Evolutionary conservation across 2,329 filamentous ascomycete species (phyloP), one percentile per base, ranked within the genome.

Genomic region (Periconia sp.): DNA sequence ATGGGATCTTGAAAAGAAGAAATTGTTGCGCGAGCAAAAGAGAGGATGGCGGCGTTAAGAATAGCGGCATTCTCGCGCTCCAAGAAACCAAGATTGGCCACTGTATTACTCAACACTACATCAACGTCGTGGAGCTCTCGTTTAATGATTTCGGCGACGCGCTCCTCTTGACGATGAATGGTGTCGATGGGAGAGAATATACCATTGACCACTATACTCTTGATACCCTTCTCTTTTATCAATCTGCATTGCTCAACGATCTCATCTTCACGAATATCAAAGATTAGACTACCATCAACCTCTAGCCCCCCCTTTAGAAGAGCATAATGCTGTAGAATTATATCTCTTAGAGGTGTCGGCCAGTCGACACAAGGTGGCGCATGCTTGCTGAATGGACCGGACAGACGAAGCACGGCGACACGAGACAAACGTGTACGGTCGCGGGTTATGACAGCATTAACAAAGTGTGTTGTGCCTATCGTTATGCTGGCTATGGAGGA

Each of bases 131-230:
- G 70, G 3, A 79, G 60, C 50, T 77, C 76, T 5, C 71, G 63
- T 18, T 69, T 67, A 13, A 83, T 65, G 29, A 82, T 77, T 3
- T 69, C 65, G 3, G 72, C 70, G 3, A 78, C 79, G 3, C 70
- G 63, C 26, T 77, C 68, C 61, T 83, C 81, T 57, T 84, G 81
- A 29, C 63, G 64, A 52, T 76, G 75, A 3, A 72, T 51, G 8
- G 77, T 74, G 55, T 85, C 81, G 17, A 83, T 79, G 0, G 81
- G 80, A 7, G 78, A 80, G 62, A 81, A 84, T 7, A 83, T 75
- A 2, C 81, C 81, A 4, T 78, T 75, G 4, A 85, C 67, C 0
- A 82, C 81, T 2, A 85, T 68, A 26, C 72, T 73, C 15, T 63
- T 68, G 37, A 78, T 63, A 1, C 70, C 70, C 16, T 71, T 70